Evolutionary conservation across 2,329 filamentous ascomycete species (phyloP).

Genomic region (Xylaria sp.): DNA sequence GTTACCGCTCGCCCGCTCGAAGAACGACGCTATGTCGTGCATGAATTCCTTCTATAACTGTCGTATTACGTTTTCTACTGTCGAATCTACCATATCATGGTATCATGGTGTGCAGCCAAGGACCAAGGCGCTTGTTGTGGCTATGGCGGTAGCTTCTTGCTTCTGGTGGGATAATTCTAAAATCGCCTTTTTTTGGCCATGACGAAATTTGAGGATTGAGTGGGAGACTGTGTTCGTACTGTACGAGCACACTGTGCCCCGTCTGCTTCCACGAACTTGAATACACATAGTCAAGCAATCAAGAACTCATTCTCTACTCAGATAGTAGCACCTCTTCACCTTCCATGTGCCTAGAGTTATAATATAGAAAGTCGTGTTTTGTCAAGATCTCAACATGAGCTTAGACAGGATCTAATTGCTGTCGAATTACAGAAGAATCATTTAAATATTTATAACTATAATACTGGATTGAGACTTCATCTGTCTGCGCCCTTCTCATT

Average conservation of each 20-base stretch:
- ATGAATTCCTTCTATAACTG: constrained; percentile 9
- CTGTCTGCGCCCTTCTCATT: neutral
- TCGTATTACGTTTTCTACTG: neutral
- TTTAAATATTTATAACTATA: neutral
- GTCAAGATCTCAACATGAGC: neutral
- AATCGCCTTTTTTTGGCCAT: constrained; percentile 13
- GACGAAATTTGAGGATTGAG: constrained; percentile 15
- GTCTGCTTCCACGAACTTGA: no score
- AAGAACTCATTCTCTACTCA: neutral
- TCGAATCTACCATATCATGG: constrained; percentile 12
- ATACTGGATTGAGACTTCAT: neutral
- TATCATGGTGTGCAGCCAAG: neutral
- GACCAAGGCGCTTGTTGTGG: neutral
- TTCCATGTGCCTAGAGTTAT: neutral
- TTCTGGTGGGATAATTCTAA: neutral
- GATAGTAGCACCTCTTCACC: neutral
- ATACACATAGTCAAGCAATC: neutral
- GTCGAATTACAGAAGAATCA: neutral
- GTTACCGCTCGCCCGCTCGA: constrained; percentile 57
- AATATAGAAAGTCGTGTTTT: neutral
- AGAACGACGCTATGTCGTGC: constrained; percentile 52
- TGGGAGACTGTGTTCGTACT: neutral
- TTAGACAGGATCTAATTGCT: neutral
- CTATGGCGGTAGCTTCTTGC: neutral
- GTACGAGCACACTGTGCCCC: neutral